Conservation (phyloP, 2,329 filamentous ascomycete genomes). For the Hymenoscyphus infarciens region DNA sequence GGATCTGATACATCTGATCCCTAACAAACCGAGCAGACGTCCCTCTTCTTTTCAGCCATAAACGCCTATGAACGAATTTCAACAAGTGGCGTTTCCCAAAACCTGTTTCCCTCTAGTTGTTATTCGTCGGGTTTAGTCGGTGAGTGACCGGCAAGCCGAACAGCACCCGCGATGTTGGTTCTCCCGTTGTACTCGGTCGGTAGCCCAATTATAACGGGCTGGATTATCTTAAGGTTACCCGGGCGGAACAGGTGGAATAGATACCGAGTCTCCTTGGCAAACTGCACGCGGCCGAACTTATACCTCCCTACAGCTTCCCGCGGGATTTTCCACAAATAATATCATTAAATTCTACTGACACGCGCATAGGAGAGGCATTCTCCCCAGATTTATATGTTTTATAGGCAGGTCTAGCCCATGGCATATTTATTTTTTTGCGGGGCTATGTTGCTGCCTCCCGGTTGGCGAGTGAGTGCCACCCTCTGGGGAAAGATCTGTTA, state of each 20-base stretch:
- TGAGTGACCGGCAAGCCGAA: not conserved
- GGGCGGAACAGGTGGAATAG: too few relatives aligned
- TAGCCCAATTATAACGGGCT: not conserved
- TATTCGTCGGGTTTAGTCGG: not conserved
- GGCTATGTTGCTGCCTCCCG: not conserved
- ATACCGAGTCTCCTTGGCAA: not conserved
- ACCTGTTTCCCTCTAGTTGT: not conserved
- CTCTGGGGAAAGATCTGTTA: too few relatives aligned
- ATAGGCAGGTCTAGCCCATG: not conserved
- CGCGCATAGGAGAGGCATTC: not conserved
- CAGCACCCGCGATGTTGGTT: not conserved
- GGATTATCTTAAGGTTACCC: too few relatives aligned
- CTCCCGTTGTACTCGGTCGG: not conserved
- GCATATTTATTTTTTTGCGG: not conserved
- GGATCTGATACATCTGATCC: not conserved
- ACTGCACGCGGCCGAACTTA: not conserved
- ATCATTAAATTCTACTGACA: not conserved
- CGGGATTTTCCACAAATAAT: not conserved
- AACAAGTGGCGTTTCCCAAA: not conserved
- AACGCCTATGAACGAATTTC: not conserved
- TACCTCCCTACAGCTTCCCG: not conserved
- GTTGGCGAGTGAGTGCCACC: not conserved
- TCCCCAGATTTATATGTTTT: not conserved
- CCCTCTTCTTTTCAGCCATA: not conserved
- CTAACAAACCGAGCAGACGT: not conserved